These are phyloP conservation scores for Trichocladium uniseriatum DNA, from an alignment of 495 filamentous ascomycete genomes.

Conservation along the genomic window DNA sequence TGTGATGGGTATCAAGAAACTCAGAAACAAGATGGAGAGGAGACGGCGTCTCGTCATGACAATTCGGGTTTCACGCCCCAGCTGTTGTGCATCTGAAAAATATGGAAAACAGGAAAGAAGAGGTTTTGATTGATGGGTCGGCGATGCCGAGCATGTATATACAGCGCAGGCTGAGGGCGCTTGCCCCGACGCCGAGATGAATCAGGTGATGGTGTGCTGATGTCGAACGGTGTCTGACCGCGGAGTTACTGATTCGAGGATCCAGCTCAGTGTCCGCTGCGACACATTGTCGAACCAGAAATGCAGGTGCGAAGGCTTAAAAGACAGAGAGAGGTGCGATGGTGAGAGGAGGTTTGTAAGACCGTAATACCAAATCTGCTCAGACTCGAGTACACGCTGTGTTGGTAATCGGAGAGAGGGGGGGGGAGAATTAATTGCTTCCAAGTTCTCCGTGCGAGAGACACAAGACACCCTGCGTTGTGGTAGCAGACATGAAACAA, in stretches of 20 bases:
- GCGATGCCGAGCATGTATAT: neutral
- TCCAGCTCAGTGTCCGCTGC: too few species aligned
- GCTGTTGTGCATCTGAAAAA: neutral
- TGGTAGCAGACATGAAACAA: too few species aligned
- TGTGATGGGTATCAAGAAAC: slow-evolving; percentile 11
- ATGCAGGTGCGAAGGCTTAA: too few species aligned
- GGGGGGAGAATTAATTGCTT: too few species aligned
- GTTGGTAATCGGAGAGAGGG: too few species aligned
- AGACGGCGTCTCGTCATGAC: slow-evolving; percentile 11
- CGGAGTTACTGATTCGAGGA: neutral
- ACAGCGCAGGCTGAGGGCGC: neutral
- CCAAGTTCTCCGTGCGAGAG: too few species aligned
- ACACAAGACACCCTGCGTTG: too few species aligned
- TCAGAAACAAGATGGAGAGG: slow-evolving; percentile 7
- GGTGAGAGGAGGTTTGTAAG: too few species aligned
- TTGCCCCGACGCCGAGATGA: neutral
- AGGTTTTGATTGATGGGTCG: neutral
- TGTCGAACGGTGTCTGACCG: slow-evolving; percentile 8
- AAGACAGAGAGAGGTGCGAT: too few species aligned
- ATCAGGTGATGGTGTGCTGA: slow-evolving; percentile 8
- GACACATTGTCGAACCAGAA: too few species aligned
- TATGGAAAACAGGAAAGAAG: neutral
- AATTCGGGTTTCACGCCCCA: neutral
- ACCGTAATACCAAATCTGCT: too few species aligned
- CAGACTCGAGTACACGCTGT: too few species aligned